A percentile compares a stretch with the other conserved stretches of the same genome.
Evolutionary conservation across 192 early-diverging fungal genomes (phyloP).

Genomic region (Kappamyces sp.): DNA sequence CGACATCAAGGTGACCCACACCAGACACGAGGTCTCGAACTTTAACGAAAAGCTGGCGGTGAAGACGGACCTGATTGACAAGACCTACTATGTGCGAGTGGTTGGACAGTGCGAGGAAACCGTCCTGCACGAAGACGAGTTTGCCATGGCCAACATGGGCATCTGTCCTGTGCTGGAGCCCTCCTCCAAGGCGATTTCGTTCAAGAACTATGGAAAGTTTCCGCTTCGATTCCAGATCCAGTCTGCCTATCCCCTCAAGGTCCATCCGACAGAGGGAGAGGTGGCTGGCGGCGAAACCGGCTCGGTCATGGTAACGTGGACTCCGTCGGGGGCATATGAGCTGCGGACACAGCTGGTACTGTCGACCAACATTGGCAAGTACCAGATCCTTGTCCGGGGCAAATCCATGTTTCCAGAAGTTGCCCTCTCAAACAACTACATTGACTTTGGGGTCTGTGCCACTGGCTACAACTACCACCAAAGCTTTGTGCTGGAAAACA

Average conservation of each 20-base stretch:
- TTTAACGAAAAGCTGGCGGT: conserved; percentile 47
- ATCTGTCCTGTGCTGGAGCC: conserved; percentile 54
- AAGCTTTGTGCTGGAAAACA: conserved; percentile 42
- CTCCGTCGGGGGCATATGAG: conserved; percentile 57
- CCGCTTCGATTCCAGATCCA: conserved; percentile 45
- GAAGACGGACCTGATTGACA: conserved; percentile 52
- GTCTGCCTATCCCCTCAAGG: conserved; percentile 54
- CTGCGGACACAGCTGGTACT: conserved; percentile 48
- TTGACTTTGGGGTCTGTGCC: conserved; percentile 62
- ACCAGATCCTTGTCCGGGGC: conserved; percentile 47
- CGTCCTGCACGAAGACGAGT: conserved; percentile 49
- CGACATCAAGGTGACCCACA: conserved; percentile 44
- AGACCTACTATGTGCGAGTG: conserved; percentile 40
- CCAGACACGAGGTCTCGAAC: conserved; percentile 42
- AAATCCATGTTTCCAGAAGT: conserved; percentile 59
- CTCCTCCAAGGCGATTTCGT: conserved; percentile 38
- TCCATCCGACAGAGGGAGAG: conserved; percentile 31
- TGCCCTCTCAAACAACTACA: conserved; percentile 39
- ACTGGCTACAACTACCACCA: conserved; percentile 46
- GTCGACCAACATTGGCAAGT: conserved; percentile 57
- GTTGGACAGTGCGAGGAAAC: conserved; percentile 59
- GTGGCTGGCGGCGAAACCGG: conserved; percentile 38
- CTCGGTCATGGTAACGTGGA: conserved; percentile 43
- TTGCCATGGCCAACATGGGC: conserved; percentile 50
- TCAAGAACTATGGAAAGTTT: conserved; percentile 53